These are phyloP conservation scores for Punica granatum DNA, from an alignment of 345 rosid species.

Conservation along the genomic window DNA sequence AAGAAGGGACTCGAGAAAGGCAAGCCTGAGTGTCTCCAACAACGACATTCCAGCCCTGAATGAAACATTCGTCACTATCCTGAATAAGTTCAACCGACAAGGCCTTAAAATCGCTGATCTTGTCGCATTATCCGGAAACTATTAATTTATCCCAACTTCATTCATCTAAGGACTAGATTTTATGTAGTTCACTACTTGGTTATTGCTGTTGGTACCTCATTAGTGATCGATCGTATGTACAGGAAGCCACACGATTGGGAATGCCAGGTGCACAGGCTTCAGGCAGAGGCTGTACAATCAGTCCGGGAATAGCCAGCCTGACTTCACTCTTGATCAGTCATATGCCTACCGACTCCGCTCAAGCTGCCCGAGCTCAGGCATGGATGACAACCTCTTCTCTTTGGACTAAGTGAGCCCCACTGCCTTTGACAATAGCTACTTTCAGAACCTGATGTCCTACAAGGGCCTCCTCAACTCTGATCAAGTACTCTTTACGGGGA, in stretches of 20 bases:
- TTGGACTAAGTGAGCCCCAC: constrained; percentile 45
- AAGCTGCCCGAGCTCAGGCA: constrained; percentile 51
- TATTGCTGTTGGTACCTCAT: too few species aligned
- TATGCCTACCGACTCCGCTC: constrained; percentile 42
- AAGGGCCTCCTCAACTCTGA: constrained; percentile 77
- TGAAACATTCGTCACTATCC: constrained; percentile 55
- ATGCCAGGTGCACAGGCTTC: constrained; percentile 77
- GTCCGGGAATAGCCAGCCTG: constrained; percentile 59
- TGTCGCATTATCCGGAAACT: constrained; percentile 69
- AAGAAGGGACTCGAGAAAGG: constrained; percentile 65
- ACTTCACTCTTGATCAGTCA: constrained; percentile 47
- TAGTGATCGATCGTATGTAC: neutral
- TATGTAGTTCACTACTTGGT: too few species aligned
- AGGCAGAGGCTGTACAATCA: constrained; percentile 83
- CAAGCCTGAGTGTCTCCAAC: constrained; percentile 72
- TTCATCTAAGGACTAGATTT: too few species aligned
- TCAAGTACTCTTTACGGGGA: constrained; percentile 54
- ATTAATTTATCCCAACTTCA: neutral
- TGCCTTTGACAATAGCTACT: constrained; percentile 72
- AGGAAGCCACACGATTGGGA: constrained; percentile 92
- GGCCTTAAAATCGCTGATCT: constrained; percentile 71
- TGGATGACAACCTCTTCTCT: constrained; percentile 54
- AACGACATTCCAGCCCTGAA: constrained; percentile 62
- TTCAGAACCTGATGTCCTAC: constrained; percentile 54
- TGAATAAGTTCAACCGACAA: constrained; percentile 44